Evolutionary conservation across 495 filamentous ascomycete genomes (phyloP), one percentile per base, ranked within the genome.

Genomic region (Lineolata rhizophorae): DNA sequence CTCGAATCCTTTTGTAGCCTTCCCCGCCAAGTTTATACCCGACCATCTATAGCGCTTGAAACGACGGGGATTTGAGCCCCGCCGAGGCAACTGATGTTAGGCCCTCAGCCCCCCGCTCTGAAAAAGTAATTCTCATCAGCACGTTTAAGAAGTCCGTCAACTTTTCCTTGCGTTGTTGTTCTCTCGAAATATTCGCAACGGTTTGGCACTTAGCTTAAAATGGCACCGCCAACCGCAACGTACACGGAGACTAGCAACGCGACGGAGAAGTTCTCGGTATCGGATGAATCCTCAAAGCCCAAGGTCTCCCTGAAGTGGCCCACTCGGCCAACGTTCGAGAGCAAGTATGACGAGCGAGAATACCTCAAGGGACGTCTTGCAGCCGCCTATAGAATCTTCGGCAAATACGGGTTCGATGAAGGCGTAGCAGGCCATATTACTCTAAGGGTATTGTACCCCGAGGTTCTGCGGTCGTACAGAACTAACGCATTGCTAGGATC

Each of bases 311-410:
- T 42, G 2, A 42, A 39, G 4, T 56, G 69, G 31, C 57, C 65
- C 0, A 39, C 45, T 2, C 54, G 60, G 31, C 68, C 65, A 2
- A 61, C 52, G 25, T 78, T 75, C 40, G 52, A 60, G 3, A 62
- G 73, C 47, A 65, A 65, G 33, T 54, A 65, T 37, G 44, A 69
- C 35, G 70, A 76, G 48, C 57, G 71, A 5, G 62, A 66, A 24
- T 76, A 70, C 38, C 56, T 72, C 27, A 78, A 77, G 45, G 66
- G 66, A 26, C 56, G 69, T 5, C 55, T 79, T 9, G 72, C 67
- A 4, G 60, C 68, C 2, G 73, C 72, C 9, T 76, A 75, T 43
- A 54, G 72, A 15, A 70, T 79, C 32, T 76, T 79, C 34, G 72
- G 67, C 5, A 71, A 75, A 45, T 58, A 65, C 33, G 69, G 70